Evolutionary conservation across 192 early-diverging fungal species (phyloP), one percentile per base, ranked within the genome.

Genomic region (Linnemannia hyalina): DNA sequence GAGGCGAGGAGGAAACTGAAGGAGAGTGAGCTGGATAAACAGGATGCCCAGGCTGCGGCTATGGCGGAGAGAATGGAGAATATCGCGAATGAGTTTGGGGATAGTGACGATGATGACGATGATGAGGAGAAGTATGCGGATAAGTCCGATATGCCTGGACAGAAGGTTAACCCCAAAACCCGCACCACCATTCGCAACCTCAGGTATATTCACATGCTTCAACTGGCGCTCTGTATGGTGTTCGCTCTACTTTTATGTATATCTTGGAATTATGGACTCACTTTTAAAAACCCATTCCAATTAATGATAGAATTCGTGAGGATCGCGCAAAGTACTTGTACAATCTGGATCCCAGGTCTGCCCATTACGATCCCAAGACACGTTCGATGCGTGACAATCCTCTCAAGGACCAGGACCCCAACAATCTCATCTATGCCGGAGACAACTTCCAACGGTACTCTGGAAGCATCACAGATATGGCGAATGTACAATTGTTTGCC

Each of bases 341-440:
- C 72, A 99, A 99, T 88, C 88, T 99, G 78, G 97, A 99, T 83
- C 93, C 94, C 23, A 94, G 99, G 76, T 98, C 97, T 15, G 98
- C 97, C 1, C 95, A 97, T 92, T 99, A 99, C 80, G 99, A 99
- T 89, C 99, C 99, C 47, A 99, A 99, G 83, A 98, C 99, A 4
- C 93, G 98, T 41, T 98, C 98, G 1, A 99, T 99, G 99, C 95
- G 99, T 81, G 98, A 99, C 76, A 98, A 99, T 89, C 99, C 98
- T 13, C 89, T 94, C 71, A 91, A 91, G 41, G 93, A 94, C 42
- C 89, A 91, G 44, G 95, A 95, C 54, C 90, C 94, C 73, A 87
- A 74, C 42, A 84, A 84, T 42, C 87, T 87, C 20, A 82, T 82
- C 3, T 96, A 93, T 75, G 94, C 97, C 7, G 99, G 98, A 49